Evolutionary conservation across 2,329 filamentous ascomycete species (phyloP), one percentile per base, ranked within the genome.

Genomic region (Paecilomyces fulvus): DNA sequence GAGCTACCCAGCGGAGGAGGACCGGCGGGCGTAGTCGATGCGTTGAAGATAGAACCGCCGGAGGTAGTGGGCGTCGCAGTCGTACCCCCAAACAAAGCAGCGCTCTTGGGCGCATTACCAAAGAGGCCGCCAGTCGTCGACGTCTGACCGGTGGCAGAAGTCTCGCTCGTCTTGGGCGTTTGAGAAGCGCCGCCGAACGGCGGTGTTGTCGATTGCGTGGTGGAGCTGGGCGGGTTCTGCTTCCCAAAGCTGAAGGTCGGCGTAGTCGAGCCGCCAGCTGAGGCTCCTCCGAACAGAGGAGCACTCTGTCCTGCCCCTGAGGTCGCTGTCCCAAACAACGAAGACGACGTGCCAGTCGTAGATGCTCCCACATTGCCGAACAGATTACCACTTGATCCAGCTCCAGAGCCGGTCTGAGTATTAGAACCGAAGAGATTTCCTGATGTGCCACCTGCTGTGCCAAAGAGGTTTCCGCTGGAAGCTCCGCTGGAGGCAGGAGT

Each of bases 21-120:
- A 6, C 77, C 77, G 54, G 77, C 77, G 52, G 79, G 79, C 30
- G 78, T 80, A 17, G 78, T 80, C 14, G 78, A 79, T 52, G 70
- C 62, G 56, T 69, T 73, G 49, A 66, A 69, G 58, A 77, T 76
- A 50, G 73, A 51, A 52, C 58, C 63, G n/a, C 65, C 67, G 30
- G 70, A 64, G 49, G 72, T 67, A 25, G 69, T 70, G 52, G 75
- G 73, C 20, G 74, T 75, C 31, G 74, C 67, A 21, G 72, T 68
- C 8, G 61, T 61, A 58, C 60, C 68, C 46, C 70, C 70, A 55
- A 75, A 74, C 9, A 71, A 53, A 46, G 58, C 60, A 17, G 61
- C 58, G 33, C 67, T 58, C 53, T 68, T 67, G 4, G 59, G 48
- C 28, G 62, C 62, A 50, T 64, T 62, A 20, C 70, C 70, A 59